phyloP scores from a whole-genome alignment of 140 eudicot genomes.

The Oenanthe javanica region DNA sequence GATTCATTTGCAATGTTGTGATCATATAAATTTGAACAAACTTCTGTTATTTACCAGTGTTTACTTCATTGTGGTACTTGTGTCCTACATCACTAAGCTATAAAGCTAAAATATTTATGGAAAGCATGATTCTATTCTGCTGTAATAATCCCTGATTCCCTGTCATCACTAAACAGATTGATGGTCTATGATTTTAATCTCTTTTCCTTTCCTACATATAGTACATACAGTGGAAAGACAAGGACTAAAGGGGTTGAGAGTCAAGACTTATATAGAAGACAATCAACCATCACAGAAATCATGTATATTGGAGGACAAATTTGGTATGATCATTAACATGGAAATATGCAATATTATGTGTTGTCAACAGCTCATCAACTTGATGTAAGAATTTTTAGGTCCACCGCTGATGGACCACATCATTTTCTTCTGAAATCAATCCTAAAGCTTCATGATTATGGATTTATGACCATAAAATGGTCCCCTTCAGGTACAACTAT shows the following conservation, averaged over 20 bases:
- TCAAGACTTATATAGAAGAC: conserved; percentile 23
- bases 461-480: conserved; percentile 16
- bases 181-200: conserved; percentile 8
- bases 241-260: conserved; percentile 11
- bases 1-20: neutral
- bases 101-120: neutral
- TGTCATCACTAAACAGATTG: conserved; percentile 11
- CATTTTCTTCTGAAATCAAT: conserved; percentile 18
- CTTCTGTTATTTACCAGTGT: neutral
- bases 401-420: conserved; percentile 26
- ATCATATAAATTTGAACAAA: neutral
- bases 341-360: conserved; percentile 11
- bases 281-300: conserved; percentile 24
- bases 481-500: conserved; percentile 12
- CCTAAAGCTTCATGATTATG: conserved; percentile 17
- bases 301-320: conserved; percentile 16
- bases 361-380: conserved; percentile 24
- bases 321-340: conserved; percentile 10
- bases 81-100: neutral
- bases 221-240: conserved; percentile 20
- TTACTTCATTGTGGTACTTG: neutral
- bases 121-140: conserved; percentile 6
- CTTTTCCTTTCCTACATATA: neutral
- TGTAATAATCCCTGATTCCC: conserved; percentile 8
- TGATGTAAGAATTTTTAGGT: conserved; percentile 18